Base-by-base conservation (phyloP, 106 monocot species). In the Dendrobium nobile region DNA sequence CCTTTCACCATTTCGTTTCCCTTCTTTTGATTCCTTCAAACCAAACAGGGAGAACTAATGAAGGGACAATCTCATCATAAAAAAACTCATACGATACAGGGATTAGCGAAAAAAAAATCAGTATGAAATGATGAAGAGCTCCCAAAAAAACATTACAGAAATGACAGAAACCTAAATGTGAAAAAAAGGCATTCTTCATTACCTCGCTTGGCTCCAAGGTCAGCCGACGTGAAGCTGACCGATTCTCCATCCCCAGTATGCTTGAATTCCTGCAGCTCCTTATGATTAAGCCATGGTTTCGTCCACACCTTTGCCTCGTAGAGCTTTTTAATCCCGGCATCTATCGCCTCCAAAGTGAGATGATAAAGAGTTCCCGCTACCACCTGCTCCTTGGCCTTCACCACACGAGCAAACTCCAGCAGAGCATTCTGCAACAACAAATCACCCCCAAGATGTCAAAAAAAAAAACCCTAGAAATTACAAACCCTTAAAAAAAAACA, bases 281-380 rank as follows among this genome's bases (percentile, higher is more conserved):
- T 87, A 82, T 85, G 83, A 72, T 88, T 72, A 54, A 78, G 17
- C 91, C 91, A 91, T 41, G 83, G 83, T 48, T 91, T 86, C 27
- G 82, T 86, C 91, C 91, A 91, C 11, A 91, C 83, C 88, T 88
- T 91, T 9, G 91, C 91, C 74, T 88, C 88, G 44, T 83, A 84
- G 3, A 85, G 18, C 81, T 86, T 87, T 75, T 85, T 88, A 75
- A 80, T 85, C 31, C 77, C 87, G 0, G 54, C 87, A 19, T 91
- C 89, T 3, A 67, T 78, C 64, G 74, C 91, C 82, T 91, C 89
- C 72, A 91, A 47, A 0, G 87, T 89, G 65, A 91, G 37, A 48
- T 91, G 67, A 77, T 88, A 61, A 58, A 91, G 41, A 2, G 80
- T 85, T 24, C 91, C 91, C 54, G 87, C 41, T 4, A 89, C 91